Base-by-base conservation (phyloP, 345 rosid genomes). In the Eucalyptus cloeziana region DNA sequence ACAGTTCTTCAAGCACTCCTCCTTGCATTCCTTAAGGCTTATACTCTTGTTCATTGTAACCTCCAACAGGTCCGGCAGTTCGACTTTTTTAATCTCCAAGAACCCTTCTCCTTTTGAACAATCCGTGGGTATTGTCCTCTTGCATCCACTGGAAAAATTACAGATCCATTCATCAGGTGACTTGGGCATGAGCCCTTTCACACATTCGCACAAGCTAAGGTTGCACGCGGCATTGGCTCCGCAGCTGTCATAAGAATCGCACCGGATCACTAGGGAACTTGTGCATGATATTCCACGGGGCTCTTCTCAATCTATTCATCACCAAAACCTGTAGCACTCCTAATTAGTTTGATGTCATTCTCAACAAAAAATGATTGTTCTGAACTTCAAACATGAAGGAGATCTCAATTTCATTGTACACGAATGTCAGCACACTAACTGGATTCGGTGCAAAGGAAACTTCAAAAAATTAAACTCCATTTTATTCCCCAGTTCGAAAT, bases 121-220 rank as follows among this genome's bases (percentile, higher is more conserved):
- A 79, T 60, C 31, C 8, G 87, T 22, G 25, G 50, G 51, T 13
- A 13, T 17, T 52, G 5, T 87, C 62, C 89, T 58, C n/a, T 22
- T 85, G 60, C 91, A 92, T 8, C 91, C 92, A 6, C 33, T 47
- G 24, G 88, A 40, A 90, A 89, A 87, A 94, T 40, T 40, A 40
- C 40, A 40, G 40, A 40, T 40, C 40, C 40, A 40, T 40, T 40
- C 40, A 40, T 40, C 40, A 40, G 40, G 40, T 40, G 40, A 40
- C 40, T 40, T 40, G 40, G 40, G 91, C 50, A 85, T 40, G 56
- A 93, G 94, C 19, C 96, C 94, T 25, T 89, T 62, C 80, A 91
- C 67, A 85, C 96, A 94, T 43, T 91, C 69, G 85, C 92, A 81
- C 13, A 27, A 33, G 44, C 25, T 40, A 43, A 44, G 8, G 43